Conservation (phyloP, 1,139 yeast genomes). For the Yamadazyma triangularis region DNA sequence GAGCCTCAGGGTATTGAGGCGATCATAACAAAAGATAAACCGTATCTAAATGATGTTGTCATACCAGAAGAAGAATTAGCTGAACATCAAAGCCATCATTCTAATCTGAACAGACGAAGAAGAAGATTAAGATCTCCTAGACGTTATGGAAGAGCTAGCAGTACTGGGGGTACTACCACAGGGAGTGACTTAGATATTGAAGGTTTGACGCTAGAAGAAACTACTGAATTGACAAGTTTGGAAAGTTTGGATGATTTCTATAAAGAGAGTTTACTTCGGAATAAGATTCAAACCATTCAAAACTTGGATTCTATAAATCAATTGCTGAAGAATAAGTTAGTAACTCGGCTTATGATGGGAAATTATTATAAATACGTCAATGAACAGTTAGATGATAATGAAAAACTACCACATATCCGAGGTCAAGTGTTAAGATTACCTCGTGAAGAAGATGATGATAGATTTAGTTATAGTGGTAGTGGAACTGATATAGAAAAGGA, state of each 20-base stretch:
- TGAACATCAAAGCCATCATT: constrained; percentile 5
- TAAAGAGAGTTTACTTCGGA: constrained; percentile 50
- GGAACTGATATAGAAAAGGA: background rate
- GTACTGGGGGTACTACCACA: background rate
- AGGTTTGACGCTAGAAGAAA: constrained; percentile 34
- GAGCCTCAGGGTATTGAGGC: constrained; percentile 56
- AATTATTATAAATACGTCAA: constrained; percentile 50
- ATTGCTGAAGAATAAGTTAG: constrained; percentile 53
- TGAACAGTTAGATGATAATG: constrained; percentile 21
- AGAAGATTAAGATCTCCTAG: constrained; percentile 2
- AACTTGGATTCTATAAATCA: constrained; percentile 41
- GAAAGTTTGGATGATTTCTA: constrained; percentile 45
- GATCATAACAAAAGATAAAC: constrained; percentile 42
- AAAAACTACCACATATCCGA: background rate
- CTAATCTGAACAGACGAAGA: constrained; percentile 8
- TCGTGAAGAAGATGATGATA: no score
- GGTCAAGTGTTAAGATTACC: constrained; percentile 1
- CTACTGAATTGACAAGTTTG: constrained; percentile 33
- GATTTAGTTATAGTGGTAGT: background rate
- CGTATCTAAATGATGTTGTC: constrained; percentile 48
- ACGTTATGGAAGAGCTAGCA: background rate
- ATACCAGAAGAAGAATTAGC: constrained; percentile 30
- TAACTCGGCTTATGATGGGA: constrained; percentile 77
- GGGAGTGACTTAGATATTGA: constrained; percentile 35
- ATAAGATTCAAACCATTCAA: constrained; percentile 55